Evolutionary conservation across 2,329 filamentous ascomycete genomes (phyloP).

Genomic region (Aureobasidium pullulans): DNA sequence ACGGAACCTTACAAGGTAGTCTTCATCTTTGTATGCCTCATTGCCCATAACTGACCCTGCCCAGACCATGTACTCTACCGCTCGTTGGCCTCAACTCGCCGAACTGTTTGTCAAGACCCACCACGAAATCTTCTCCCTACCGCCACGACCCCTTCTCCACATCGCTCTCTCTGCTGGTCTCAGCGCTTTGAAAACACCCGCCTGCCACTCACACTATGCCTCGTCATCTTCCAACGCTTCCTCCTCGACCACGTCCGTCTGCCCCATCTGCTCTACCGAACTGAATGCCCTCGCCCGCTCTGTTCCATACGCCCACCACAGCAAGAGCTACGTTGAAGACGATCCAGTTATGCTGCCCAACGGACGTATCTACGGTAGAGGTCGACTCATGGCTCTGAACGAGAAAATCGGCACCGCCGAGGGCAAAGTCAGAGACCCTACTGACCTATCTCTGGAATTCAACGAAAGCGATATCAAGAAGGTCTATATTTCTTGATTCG

Average conservation of each 20-base stretch:
- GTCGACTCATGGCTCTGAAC: conserved; percentile 67
- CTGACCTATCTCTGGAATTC: conserved; percentile 61
- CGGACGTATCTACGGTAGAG: conserved; percentile 72
- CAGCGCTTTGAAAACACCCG: conserved; percentile 90
- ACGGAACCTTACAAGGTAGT: conserved; percentile 54
- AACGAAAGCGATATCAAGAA: conserved; percentile 61
- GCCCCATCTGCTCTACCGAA: conserved; percentile 92
- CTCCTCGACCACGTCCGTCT: conserved; percentile 64
- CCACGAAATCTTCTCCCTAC: conserved; percentile 76
- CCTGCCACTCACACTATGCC: conserved; percentile 67
- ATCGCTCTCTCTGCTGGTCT: conserved; percentile 85
- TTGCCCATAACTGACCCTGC: neutral
- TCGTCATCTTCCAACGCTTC: conserved; percentile 43
- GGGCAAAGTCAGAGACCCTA: conserved; percentile 68
- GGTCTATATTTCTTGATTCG: conserved; percentile 47
- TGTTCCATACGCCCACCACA: conserved; percentile 92
- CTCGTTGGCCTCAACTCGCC: conserved; percentile 70
- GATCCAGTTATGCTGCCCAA: conserved; percentile 85
- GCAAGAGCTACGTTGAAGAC: conserved; percentile 83
- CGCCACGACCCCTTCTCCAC: conserved; percentile 76
- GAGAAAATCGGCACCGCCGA: conserved; percentile 65
- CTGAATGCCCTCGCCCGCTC: conserved; percentile 82
- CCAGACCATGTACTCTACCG: conserved; percentile 54
- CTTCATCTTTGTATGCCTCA: neutral
- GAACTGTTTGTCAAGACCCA: conserved; percentile 78